Evolutionary conservation across 129 eudicot genomes (phyloP), one percentile per base, ranked within the genome.

Genomic region (Lactuca saligna): DNA sequence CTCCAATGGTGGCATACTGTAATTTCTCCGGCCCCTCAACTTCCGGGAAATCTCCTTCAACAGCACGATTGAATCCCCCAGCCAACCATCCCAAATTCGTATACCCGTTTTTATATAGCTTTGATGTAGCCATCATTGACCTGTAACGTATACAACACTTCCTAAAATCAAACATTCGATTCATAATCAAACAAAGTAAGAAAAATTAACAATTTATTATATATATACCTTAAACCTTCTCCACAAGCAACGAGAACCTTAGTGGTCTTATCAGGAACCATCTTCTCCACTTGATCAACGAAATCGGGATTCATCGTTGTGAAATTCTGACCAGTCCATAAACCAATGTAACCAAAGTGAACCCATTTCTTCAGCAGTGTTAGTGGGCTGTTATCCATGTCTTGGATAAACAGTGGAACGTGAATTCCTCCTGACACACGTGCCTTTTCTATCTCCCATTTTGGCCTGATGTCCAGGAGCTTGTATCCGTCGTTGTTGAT

Each of bases 201-300:
- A 58, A 58, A 53, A 58, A 53, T 53, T 53, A 5, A 53, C 1
- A 5, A 11, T 37, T 8, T 55, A 66, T 17, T n/a, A n/a, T n/a
- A n/a, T n/a, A n/a, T 75, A 91, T 75, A 91, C 99, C 99, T 87
- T 14, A 94, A 63, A 55, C 99, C 99, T 79, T 94, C 97, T 51
- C 99, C 99, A 75, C 99, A 94, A 14, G 99, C 95, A 41, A 94
- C 92, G 57, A 94, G 91, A 35, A 94, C 54, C 76, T 79, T 85
- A 15, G 84, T 57, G 32, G 81, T 70, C 78, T 87, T 83, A 73
- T 94, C 96, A 73, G 93, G 92, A 63, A 83, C 85, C 57, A 55
- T 56, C 38, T 60, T 71, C 71, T 77, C 90, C 64, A 94, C 91
- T 69, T 85, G 82, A 31, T 68, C 29, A 50, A 83, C 55, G 83